Conservation (phyloP, 2,329 filamentous ascomycete species). For the Beauveria australis region DNA sequence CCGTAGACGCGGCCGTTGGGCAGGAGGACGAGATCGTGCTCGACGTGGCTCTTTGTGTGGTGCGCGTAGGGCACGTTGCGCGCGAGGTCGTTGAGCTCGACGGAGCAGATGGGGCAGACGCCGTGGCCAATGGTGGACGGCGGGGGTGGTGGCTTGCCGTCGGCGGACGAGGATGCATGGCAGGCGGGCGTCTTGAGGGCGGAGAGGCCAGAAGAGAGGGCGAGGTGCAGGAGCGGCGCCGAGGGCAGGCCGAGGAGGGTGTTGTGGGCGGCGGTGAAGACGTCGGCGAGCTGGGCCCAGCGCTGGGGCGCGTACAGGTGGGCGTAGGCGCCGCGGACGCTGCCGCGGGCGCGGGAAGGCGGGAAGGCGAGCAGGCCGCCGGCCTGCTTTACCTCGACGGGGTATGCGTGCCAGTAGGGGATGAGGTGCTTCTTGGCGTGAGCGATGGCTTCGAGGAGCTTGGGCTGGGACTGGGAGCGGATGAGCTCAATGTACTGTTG, state of each 20-base stretch:
- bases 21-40: slow-evolving; percentile 75
- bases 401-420: slow-evolving; percentile 60
- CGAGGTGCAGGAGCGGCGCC: slow-evolving; percentile 79
- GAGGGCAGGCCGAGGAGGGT: slow-evolving; percentile 74
- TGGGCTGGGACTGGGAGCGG: slow-evolving; percentile 53
- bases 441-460: slow-evolving; percentile 65
- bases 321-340: slow-evolving; percentile 28
- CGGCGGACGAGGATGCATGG: slow-evolving; percentile 54
- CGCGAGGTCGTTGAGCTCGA: slow-evolving; percentile 87
- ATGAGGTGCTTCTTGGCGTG: slow-evolving; percentile 79
- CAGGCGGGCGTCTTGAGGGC: slow-evolving; percentile 94
- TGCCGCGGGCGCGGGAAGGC: slow-evolving; percentile 37
- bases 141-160: slow-evolving; percentile 4
- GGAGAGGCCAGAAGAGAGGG: slow-evolving; percentile 82
- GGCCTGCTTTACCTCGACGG: slow-evolving; percentile 60
- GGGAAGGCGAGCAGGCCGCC: slow-evolving; percentile 74
- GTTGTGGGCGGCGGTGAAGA: slow-evolving; percentile 84
- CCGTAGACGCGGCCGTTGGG: slow-evolving; percentile 87
- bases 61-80: slow-evolving; percentile 86
- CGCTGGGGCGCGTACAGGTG: slow-evolving; percentile 64
- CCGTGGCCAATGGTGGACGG: slow-evolving; percentile 52
- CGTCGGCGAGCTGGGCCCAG: slow-evolving; percentile 67
- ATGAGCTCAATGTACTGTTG: slow-evolving; percentile 95
- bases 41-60: slow-evolving; percentile 88
- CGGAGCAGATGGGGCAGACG: slow-evolving; percentile 92